A percentile compares a stretch with the other conserved stretches of the same genome.
These are phyloP conservation scores for Trichoderma asperellum DNA, from an alignment of 2,329 filamentous ascomycete genomes.

Conservation along the genomic window DNA sequence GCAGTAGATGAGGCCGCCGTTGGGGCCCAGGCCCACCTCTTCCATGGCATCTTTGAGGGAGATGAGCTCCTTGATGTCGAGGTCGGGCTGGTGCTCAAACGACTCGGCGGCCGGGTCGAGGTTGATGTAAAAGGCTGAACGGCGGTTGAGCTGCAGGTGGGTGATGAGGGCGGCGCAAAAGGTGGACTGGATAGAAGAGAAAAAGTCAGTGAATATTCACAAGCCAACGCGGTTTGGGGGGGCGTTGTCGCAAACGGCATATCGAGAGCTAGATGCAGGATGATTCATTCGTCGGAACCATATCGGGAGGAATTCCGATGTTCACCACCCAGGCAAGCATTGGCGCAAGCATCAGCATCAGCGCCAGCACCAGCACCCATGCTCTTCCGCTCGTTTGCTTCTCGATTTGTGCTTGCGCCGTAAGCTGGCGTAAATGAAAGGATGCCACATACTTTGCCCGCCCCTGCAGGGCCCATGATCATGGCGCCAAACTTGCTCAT, in stretches of 20 bases:
- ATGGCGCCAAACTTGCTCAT: slow-evolving; percentile 96
- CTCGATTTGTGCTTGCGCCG: not conserved
- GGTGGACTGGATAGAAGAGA: slow-evolving; percentile 68
- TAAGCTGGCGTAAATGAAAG: slow-evolving; percentile 21
- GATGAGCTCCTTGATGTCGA: slow-evolving; percentile 95
- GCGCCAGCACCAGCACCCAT: not conserved
- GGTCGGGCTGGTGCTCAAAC: slow-evolving; percentile 88
- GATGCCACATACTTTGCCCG: slow-evolving; percentile 72
- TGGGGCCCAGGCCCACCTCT: slow-evolving; percentile 86
- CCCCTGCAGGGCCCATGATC: slow-evolving; percentile 94
- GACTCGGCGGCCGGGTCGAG: slow-evolving; percentile 94
- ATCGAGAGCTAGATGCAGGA: not conserved
- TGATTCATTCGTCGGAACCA: not conserved
- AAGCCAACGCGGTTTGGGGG: not conserved
- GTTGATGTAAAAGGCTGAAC: slow-evolving; percentile 97
- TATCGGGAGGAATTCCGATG: slow-evolving; percentile 7
- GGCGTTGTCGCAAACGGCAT: not conserved
- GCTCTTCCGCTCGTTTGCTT: not conserved
- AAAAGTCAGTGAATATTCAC: not conserved
- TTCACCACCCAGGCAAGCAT: not conserved
- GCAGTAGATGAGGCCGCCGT: slow-evolving; percentile 92
- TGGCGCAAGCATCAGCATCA: slow-evolving; percentile 3
- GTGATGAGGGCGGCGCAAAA: slow-evolving; percentile 94
- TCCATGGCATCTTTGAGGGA: slow-evolving; percentile 96
- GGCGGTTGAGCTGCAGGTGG: slow-evolving; percentile 84